Evolutionary conservation across 805 yeast genomes (phyloP).

Genomic region (Pichia eremophila): DNA sequence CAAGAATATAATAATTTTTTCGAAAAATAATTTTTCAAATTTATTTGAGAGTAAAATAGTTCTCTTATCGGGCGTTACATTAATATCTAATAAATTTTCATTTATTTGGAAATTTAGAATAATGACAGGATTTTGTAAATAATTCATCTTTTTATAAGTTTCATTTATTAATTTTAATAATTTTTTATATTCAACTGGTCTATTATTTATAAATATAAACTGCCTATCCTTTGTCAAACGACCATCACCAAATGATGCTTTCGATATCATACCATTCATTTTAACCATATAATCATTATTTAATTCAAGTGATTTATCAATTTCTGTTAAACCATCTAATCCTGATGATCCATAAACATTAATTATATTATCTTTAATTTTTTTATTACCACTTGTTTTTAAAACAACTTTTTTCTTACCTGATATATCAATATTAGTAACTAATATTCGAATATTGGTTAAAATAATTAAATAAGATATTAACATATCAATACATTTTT

Average conservation of each 20-base stretch:
- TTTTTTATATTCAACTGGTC: constrained; percentile 60
- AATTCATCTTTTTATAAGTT: constrained; percentile 60
- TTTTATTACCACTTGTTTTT: constrained; percentile 44
- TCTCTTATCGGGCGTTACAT: constrained; percentile 88
- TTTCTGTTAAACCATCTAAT: constrained; percentile 43
- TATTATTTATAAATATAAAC: constrained; percentile 55
- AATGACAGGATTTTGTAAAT: constrained; percentile 63
- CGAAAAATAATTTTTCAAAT: constrained; percentile 47
- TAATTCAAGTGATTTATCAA: constrained; percentile 35
- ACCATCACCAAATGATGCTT: constrained; percentile 72
- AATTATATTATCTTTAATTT: constrained; percentile 48
- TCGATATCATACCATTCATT: constrained; percentile 60
- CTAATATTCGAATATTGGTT: constrained; percentile 47
- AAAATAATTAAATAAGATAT: constrained; percentile 62
- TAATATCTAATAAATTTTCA: constrained; percentile 58
- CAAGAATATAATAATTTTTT: constrained; percentile 44
- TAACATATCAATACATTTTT: constrained; percentile 51
- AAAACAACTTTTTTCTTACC: constrained; percentile 47
- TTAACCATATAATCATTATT: constrained; percentile 26
- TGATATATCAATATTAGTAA: constrained; percentile 40
- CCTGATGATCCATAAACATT: constrained; percentile 66
- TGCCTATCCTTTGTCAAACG: constrained; percentile 69
- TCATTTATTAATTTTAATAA: constrained; percentile 60
- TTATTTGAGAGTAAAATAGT: constrained; percentile 51
- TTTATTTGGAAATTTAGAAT: constrained; percentile 50